Conservation (phyloP, 1,284 basidiomycete genomes). For the Rhodotorula sp. region DNA sequence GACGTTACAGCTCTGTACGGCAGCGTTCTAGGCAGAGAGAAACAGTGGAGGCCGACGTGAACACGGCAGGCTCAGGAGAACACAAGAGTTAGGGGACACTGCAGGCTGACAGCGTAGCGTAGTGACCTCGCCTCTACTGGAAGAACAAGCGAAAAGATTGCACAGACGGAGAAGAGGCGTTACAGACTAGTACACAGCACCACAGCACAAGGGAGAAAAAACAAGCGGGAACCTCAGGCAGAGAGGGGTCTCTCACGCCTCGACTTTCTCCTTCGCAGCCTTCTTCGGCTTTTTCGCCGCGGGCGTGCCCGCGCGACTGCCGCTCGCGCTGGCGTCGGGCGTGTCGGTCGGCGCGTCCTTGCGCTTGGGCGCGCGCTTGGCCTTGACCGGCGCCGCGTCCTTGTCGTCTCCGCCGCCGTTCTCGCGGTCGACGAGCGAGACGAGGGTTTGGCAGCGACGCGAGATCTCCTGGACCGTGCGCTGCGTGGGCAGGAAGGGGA, state of each 20-base stretch:
- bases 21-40: too few relatives aligned
- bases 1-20: too few relatives aligned
- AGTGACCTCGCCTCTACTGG: too few relatives aligned
- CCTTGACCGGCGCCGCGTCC: slow-evolving; percentile 13
- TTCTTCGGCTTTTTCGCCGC: slow-evolving; percentile 35
- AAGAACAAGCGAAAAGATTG: too few relatives aligned
- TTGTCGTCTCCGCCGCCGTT: slow-evolving; percentile 51
- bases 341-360: slow-evolving; percentile 8
- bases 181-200: too few relatives aligned
- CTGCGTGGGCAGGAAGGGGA: slow-evolving; percentile 51
- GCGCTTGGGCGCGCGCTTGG: slow-evolving; percentile 28
- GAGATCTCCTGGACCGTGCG: slow-evolving; percentile 87
- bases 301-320: not conserved
- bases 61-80: too few relatives aligned
- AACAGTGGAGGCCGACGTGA: too few relatives aligned
- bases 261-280: not conserved
- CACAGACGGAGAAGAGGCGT: too few relatives aligned
- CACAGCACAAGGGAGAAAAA: too few relatives aligned
- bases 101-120: too few relatives aligned
- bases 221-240: not conserved
- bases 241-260: not conserved
- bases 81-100: too few relatives aligned
- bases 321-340: not conserved
- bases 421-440: slow-evolving; percentile 88
- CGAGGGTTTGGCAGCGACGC: slow-evolving; percentile 81